Evolutionary conservation across 495 filamentous ascomycete species (phyloP), one percentile per base, ranked within the genome.

Genomic region (Baudoinia panamericana): DNA sequence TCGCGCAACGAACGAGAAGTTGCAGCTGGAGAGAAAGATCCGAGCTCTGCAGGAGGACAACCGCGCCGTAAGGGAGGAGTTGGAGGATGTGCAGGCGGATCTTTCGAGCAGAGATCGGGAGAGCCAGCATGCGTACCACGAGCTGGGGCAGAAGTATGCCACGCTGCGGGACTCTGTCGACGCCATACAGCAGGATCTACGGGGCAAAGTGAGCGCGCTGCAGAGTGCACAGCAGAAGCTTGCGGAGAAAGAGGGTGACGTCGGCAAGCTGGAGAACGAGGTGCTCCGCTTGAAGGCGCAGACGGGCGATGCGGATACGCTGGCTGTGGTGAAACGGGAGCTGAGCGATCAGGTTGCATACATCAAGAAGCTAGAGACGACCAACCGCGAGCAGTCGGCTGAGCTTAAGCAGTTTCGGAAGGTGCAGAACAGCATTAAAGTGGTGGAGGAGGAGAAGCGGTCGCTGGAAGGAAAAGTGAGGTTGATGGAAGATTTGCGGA

Each of bases 401-500:
- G 88, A 99, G 53, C 60, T 96, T 4, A 82, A 80, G 36, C 76
- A 82, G 43, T 67, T 88, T 28, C 75, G 84, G 12, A 78, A 84
- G 53, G 56, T 77, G 15, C 76, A 83, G 51, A 87, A 82, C 57
- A 83, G 79, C 25, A 76, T 94, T 4, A 85, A 94, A 47, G 71
- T 96, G n/a, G 78, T 95, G 0, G 87, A 96, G 51, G 90, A 99
- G 54, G 84, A 99, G 63, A 96, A 96, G 64, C 70, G 80, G 45
- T 72, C 74, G 0, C 64, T 99, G 37, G 79, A 94, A 56, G 73
- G 73, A 35, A 81, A 75, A 49, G 49, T 99, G 20, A 73, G 81
- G 44, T 61, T 80, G 19, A 78, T 90, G 67, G 74, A 82, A 44
- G 70, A 74, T 17, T 51, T 95, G 10, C 72, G 83, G 41, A 66